These are phyloP conservation scores for Ceratocystis smalleyi DNA, from an alignment of 2,329 filamentous ascomycete genomes.

Conservation along the genomic window DNA sequence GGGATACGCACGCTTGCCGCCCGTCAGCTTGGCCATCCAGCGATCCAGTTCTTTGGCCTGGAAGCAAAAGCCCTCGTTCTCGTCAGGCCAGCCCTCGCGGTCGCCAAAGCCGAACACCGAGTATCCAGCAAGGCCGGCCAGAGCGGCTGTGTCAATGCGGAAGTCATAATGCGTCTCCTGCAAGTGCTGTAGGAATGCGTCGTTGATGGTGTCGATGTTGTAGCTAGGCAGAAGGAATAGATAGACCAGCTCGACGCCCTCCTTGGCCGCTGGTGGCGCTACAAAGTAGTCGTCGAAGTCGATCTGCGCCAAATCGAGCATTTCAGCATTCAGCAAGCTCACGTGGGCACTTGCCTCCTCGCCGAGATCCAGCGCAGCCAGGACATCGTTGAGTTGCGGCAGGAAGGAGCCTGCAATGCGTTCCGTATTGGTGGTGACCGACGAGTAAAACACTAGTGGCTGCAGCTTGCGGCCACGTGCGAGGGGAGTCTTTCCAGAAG, in stretches of 20 bases:
- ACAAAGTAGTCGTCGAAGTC: constrained; percentile 93
- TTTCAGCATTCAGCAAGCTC: constrained; percentile 40
- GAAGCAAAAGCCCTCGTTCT: constrained; percentile 81
- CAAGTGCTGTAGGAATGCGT: constrained; percentile 73
- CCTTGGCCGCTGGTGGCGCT: constrained; percentile 46
- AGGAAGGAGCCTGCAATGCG: constrained; percentile 50
- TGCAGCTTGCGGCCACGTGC: constrained; percentile 39
- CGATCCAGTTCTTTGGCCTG: constrained; percentile 82
- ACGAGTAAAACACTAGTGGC: constrained; percentile 75
- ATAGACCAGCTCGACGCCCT: constrained; percentile 57
- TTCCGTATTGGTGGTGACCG: constrained; percentile 70
- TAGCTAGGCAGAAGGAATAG: constrained; percentile 76
- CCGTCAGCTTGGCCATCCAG: constrained; percentile 94
- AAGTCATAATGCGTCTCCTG: constrained; percentile 94
- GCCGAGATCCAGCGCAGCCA: constrained; percentile 32
- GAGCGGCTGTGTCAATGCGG: constrained; percentile 75
- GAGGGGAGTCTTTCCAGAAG: constrained; percentile 14
- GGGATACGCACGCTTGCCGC: constrained; percentile 71
- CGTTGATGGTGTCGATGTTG: constrained; percentile 85
- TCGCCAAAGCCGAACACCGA: constrained; percentile 92
- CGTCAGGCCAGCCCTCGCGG: constrained; percentile 77
- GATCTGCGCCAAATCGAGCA: constrained; percentile 67
- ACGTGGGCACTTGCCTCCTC: constrained; percentile 17
- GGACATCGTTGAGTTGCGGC: constrained; percentile 36
- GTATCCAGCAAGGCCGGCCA: constrained; percentile 66